Conservation (phyloP, 768 basidiomycete genomes). For the Psilocybe tampanensis region DNA sequence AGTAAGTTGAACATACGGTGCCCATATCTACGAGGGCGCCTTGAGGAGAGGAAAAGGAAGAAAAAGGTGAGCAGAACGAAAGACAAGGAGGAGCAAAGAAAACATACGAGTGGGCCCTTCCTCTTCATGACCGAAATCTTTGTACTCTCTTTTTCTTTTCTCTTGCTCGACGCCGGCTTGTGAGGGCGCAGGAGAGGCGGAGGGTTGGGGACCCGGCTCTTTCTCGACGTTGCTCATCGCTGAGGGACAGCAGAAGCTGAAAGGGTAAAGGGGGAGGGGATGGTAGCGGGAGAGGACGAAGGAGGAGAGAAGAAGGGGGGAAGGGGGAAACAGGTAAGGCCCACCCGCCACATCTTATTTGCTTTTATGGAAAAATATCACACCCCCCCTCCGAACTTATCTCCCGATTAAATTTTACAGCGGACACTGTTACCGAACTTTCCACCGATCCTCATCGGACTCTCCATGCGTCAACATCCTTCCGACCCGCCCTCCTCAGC, state of each 20-base stretch:
- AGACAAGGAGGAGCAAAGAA: conserved; percentile 7
- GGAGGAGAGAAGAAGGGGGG: conserved; percentile 16
- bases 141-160: conserved; percentile 82
- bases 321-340: conserved; percentile 5
- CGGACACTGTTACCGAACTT: conserved; percentile 14
- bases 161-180: conserved; percentile 31
- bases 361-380: conserved; percentile 22
- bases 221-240: conserved; percentile 40
- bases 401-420: conserved; percentile 2
- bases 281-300: conserved; percentile 9
- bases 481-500: neutral
- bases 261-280: conserved; percentile 1
- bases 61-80: conserved; percentile 14
- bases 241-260: conserved; percentile 14
- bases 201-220: conserved; percentile 63
- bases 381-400: conserved; percentile 11
- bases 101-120: conserved; percentile 68
- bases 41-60: conserved; percentile 26
- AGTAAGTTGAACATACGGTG: conserved; percentile 44
- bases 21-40: conserved; percentile 91
- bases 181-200: conserved; percentile 27
- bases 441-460: conserved; percentile 13
- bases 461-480: neutral
- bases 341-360: conserved; percentile 14
- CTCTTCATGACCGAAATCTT: conserved; percentile 79